phyloP scores from a whole-genome alignment of 129 eudicot genomes.

The Pseudognaphalium luteoalbum region DNA sequence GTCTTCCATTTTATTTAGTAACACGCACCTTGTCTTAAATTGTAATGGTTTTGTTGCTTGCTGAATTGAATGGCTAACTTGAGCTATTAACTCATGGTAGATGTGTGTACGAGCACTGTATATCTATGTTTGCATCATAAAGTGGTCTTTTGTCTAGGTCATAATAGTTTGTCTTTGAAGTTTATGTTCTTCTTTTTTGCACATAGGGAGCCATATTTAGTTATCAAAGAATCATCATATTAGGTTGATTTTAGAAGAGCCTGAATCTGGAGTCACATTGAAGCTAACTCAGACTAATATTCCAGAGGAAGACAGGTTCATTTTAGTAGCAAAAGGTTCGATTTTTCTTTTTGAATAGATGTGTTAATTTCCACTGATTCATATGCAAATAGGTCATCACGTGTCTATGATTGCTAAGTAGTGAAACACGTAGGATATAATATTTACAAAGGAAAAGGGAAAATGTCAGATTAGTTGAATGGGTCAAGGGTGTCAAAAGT shows the following conservation, averaged over 20 bases:
- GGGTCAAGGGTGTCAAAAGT: no score
- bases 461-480: no score
- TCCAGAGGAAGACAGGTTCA: slow-evolving; percentile 93
- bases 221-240: neutral
- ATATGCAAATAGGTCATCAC: neutral
- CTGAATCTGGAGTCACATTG: slow-evolving; percentile 79
- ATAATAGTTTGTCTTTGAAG: neutral
- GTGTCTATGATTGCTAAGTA: neutral
- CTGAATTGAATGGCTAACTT: neutral
- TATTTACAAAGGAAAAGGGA: neutral
- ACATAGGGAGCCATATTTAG: neutral
- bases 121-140: slow-evolving; percentile 1
- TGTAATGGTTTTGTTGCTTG: neutral
- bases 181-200: neutral
- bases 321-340: neutral
- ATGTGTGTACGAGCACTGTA: neutral
- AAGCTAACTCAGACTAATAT: slow-evolving; percentile 81
- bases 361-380: neutral
- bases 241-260: slow-evolving; percentile 78
- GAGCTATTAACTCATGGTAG: neutral
- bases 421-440: neutral
- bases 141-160: neutral
- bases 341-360: neutral
- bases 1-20: neutral
- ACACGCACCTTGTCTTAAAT: neutral